Percentiles rank a stretch among this genome's conserved stretches.
These are phyloP conservation scores for Coffea canephora DNA, from an alignment of 257 asterid genomes.

Conservation along the genomic window DNA sequence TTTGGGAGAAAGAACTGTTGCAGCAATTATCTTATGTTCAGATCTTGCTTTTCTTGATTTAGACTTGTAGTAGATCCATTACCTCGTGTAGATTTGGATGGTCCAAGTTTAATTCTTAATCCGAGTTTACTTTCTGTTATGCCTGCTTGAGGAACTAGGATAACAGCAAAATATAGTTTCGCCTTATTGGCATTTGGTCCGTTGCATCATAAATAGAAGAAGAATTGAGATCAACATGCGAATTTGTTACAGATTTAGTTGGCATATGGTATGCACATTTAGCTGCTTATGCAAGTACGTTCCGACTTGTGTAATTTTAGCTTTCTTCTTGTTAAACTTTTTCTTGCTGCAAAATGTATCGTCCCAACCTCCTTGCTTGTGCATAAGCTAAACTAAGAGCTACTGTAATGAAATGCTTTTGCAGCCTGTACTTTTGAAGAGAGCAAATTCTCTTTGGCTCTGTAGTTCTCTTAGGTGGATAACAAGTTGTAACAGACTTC, in stretches of 20 bases:
- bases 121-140: neutral
- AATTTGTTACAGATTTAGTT: neutral
- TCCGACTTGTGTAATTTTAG: neutral
- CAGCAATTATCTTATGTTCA: neutral
- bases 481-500: neutral
- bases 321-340: neutral
- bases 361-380: neutral
- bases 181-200: neutral
- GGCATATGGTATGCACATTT: neutral
- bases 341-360: neutral
- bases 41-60: neutral
- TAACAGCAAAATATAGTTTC: neutral
- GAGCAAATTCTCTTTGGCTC: neutral
- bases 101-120: neutral
- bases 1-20: neutral
- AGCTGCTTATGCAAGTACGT: neutral
- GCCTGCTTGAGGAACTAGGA: neutral
- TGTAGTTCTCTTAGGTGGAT: neutral
- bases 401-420: neutral
- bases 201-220: neutral
- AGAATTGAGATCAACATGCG: neutral
- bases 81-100: neutral
- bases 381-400: neutral
- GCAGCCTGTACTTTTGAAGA: neutral
- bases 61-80: neutral